Percentiles rank a stretch among this genome's conserved stretches.
phyloP scores from a whole-genome alignment of 2,329 filamentous ascomycete genomes.

The Zymoseptoria tritici region DNA sequence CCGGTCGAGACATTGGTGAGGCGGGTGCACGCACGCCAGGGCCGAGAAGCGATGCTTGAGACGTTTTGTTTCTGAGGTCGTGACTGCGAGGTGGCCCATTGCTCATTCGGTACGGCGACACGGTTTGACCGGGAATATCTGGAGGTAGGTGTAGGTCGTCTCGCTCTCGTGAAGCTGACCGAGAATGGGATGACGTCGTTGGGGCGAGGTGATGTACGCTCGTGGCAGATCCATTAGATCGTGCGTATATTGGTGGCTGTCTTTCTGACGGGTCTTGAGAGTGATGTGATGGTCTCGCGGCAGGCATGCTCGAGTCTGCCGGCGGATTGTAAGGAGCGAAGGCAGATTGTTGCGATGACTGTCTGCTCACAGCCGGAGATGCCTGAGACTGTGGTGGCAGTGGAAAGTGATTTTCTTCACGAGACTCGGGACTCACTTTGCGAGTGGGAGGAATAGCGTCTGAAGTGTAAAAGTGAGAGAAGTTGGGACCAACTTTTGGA shows the following conservation, averaged over 20 bases:
- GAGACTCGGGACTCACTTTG: background rate
- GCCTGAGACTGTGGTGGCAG: background rate
- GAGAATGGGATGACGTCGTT: conserved; percentile 6
- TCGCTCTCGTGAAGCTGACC: conserved; percentile 1
- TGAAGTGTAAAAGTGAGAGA: background rate
- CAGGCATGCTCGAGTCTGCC: background rate
- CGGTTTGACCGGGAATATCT: background rate
- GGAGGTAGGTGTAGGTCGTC: background rate
- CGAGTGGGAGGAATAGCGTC: background rate
- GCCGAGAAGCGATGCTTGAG: conserved; percentile 11
- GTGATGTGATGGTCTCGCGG: conserved; percentile 4
- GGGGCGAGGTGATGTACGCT: conserved; percentile 10
- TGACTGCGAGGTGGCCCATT: background rate
- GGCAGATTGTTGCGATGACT: background rate
- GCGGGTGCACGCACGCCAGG: conserved; percentile 5
- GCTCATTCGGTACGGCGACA: background rate
- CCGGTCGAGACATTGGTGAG: conserved; percentile 1
- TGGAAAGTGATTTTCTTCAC: background rate
- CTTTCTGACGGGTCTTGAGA: conserved; percentile 1
- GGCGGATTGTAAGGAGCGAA: background rate
- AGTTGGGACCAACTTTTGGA: background rate
- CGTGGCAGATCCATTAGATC: conserved; percentile 14
- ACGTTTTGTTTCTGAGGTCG: conserved; percentile 2
- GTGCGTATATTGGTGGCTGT: conserved; percentile 8
- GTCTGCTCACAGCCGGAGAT: background rate